Evolutionary conservation across 192 early-diverging fungal species (phyloP).

Genomic region (Podila clonocystis): DNA sequence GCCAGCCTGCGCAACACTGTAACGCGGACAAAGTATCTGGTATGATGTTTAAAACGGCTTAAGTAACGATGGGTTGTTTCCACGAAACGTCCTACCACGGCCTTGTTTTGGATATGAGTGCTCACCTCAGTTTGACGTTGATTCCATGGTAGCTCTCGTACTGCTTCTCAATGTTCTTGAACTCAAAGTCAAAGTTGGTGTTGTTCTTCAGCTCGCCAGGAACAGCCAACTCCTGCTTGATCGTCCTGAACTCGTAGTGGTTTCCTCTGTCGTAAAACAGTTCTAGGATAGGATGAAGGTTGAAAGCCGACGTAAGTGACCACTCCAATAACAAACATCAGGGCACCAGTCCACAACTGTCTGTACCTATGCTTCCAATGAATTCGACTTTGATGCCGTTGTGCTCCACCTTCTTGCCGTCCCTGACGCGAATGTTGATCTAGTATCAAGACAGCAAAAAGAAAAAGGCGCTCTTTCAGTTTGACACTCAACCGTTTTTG

Average conservation of each 20-base stretch:
- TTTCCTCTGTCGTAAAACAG: slow-evolving; percentile 96
- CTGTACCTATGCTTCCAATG: slow-evolving; percentile 93
- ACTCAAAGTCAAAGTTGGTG: slow-evolving; percentile 92
- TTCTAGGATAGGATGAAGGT: slow-evolving; percentile 59
- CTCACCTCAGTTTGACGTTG: slow-evolving; percentile 92
- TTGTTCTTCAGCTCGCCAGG: slow-evolving; percentile 90
- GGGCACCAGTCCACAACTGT: not conserved
- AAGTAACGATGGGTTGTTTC: not conserved
- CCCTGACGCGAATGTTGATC: slow-evolving; percentile 80
- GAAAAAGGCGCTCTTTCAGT: not conserved
- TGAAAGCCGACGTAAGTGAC: not conserved
- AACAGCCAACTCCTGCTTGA: slow-evolving; percentile 93
- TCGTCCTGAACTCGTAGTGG: slow-evolving; percentile 93
- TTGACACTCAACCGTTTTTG: too few species aligned
- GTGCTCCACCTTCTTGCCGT: slow-evolving; percentile 97
- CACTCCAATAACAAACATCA: too few species aligned
- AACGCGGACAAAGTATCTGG: slow-evolving; percentile 93
- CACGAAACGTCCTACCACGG: too few species aligned
- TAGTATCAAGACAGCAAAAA: slow-evolving; percentile 34
- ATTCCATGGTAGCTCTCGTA: slow-evolving; percentile 98
- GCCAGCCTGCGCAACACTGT: slow-evolving; percentile 88
- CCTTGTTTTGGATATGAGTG: too few species aligned
- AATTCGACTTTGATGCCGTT: slow-evolving; percentile 99
- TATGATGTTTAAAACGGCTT: too few species aligned
- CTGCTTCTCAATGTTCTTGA: slow-evolving; percentile 99